These are phyloP conservation scores for Euphorbia corollata DNA, from an alignment of 441 rosid species.

Conservation along the genomic window DNA sequence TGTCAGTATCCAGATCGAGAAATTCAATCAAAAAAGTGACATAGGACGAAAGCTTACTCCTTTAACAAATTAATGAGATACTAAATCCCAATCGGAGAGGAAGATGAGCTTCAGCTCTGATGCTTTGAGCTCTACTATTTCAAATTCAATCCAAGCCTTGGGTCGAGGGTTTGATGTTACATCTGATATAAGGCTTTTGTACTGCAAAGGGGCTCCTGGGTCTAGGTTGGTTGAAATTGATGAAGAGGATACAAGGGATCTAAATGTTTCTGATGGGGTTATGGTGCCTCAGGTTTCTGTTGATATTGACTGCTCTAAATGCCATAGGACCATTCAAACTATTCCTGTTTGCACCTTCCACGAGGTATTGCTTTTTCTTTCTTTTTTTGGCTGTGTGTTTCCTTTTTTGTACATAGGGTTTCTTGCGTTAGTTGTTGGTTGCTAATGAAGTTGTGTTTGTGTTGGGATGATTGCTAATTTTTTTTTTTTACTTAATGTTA, in stretches of 20 bases:
- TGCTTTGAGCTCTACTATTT: conserved; percentile 66
- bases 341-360: conserved; percentile 63
- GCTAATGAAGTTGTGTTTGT: neutral
- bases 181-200: conserved; percentile 88
- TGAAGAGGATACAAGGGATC: conserved; percentile 56
- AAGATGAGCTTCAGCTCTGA: conserved; percentile 43
- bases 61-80: neutral
- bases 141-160: conserved; percentile 82
- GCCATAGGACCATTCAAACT: conserved; percentile 37
- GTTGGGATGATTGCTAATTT: neutral
- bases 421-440: neutral
- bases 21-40: neutral
- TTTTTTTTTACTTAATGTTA: neutral
- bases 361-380: conserved; percentile 39
- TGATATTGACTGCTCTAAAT: conserved; percentile 58
- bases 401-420: conserved; percentile 10
- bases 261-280: conserved; percentile 42
- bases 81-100: conserved; percentile 5
- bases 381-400: conserved; percentile 10
- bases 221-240: conserved; percentile 70
- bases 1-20: neutral
- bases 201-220: conserved; percentile 93
- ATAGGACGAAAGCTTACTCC: neutral
- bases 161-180: conserved; percentile 97
- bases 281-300: conserved; percentile 51